phyloP scores from a whole-genome alignment of 2,329 filamentous ascomycete genomes.

The Rhinocladiella mackenziei region DNA sequence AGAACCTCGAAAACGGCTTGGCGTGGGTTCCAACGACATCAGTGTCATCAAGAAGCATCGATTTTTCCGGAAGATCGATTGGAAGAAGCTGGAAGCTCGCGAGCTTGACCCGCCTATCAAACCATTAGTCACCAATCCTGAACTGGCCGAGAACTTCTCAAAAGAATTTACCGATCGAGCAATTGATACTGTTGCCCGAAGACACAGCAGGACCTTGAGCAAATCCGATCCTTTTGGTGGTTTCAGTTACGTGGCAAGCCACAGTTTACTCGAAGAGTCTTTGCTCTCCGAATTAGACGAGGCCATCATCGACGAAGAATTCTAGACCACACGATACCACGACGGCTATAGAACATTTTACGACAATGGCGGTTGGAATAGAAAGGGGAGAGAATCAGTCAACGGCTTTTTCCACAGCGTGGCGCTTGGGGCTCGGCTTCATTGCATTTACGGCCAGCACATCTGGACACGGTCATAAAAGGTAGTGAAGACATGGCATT shows the following conservation, averaged over 20 bases:
- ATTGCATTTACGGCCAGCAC: neutral
- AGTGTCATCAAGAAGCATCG: conserved; percentile 82
- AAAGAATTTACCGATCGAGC: conserved; percentile 71
- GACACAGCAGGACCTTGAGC: conserved; percentile 26
- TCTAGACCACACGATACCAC: conserved; percentile 1
- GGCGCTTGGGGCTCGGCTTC: neutral
- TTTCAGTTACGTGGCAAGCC: conserved; percentile 48
- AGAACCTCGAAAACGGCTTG: conserved; percentile 84
- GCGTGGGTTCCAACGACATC: conserved; percentile 84
- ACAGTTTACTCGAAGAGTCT: conserved; percentile 42
- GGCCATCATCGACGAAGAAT: conserved; percentile 23
- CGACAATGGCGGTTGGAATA: conserved; percentile 1
- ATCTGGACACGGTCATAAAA: neutral
- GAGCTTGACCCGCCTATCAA: conserved; percentile 85
- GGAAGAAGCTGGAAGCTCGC: conserved; percentile 76
- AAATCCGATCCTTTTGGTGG: conserved; percentile 45
- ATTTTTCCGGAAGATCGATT: conserved; percentile 96
- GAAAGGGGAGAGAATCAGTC: neutral
- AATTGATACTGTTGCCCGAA: conserved; percentile 25
- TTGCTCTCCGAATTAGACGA: conserved; percentile 28
- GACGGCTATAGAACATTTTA: neutral
- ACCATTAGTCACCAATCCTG: conserved; percentile 90
- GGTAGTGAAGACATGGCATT: neutral
- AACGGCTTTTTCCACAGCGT: neutral
- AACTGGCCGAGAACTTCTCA: conserved; percentile 93